Percentiles rank a stretch among this genome's conserved stretches.
phyloP scores from a whole-genome alignment of 805 yeast genomes.

The Saccharomycopsis sp. region DNA sequence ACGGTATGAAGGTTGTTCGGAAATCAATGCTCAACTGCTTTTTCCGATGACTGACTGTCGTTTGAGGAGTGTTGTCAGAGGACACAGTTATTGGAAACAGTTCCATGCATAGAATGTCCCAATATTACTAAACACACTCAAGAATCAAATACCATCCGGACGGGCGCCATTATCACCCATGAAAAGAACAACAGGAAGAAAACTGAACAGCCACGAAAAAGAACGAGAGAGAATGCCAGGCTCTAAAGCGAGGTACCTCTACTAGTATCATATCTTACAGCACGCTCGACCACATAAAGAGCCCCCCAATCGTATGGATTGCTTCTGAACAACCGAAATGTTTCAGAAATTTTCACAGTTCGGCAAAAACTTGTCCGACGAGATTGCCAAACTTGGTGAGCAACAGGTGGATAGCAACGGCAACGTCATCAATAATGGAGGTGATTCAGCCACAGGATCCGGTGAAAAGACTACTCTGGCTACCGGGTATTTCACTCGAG shows the following conservation, averaged over 20 bases:
- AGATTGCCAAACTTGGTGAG: slow-evolving; percentile 37
- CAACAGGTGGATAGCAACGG: slow-evolving; percentile 12
- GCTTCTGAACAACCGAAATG: slow-evolving; percentile 27
- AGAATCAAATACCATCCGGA: background rate
- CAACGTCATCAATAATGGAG: background rate
- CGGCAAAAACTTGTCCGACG: slow-evolving; percentile 59
- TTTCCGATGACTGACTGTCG: too few relatives aligned
- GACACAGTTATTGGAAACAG: background rate
- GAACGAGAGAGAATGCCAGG: background rate
- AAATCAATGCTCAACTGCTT: too few relatives aligned
- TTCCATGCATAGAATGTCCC: background rate
- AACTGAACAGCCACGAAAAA: background rate
- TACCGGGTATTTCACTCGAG: background rate
- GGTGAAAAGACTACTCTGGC: background rate
- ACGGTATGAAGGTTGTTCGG: too few relatives aligned
- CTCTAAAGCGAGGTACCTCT: background rate
- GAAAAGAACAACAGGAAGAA: background rate
- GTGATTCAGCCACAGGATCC: background rate
- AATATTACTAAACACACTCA: background rate
- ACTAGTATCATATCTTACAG: too few relatives aligned
- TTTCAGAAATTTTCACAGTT: slow-evolving; percentile 37
- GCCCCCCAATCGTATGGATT: slow-evolving; percentile 28
- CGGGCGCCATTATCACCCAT: background rate
- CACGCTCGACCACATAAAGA: background rate
- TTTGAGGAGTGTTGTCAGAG: too few relatives aligned